phyloP scores from a whole-genome alignment of 106 monocot species.

The Phalaenopsis equestris region DNA sequence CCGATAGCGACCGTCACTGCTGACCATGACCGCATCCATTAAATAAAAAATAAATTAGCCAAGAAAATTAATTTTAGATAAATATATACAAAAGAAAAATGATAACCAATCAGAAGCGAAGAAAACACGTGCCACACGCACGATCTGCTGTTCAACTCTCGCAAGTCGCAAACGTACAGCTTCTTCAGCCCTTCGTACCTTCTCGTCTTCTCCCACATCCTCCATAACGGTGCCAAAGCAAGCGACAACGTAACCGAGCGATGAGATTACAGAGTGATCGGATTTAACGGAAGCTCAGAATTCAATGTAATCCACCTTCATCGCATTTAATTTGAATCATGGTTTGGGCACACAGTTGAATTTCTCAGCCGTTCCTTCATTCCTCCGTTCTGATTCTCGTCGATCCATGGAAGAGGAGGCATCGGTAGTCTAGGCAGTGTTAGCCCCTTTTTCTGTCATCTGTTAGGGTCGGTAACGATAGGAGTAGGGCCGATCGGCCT shows the following conservation, averaged over 20 bases:
- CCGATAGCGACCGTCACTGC: too few relatives aligned
- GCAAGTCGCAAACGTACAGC: too few relatives aligned
- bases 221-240: background rate
- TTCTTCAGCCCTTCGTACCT: background rate
- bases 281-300: background rate
- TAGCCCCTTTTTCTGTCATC: background rate
- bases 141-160: too few relatives aligned
- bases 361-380: background rate
- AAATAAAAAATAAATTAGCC: too few relatives aligned
- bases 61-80: too few relatives aligned
- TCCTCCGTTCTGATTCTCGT: background rate
- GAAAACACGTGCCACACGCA: too few relatives aligned
- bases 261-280: background rate
- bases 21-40: too few relatives aligned
- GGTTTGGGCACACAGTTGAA: background rate
- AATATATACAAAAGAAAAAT: too few relatives aligned
- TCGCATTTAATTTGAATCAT: background rate
- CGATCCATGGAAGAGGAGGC: background rate
- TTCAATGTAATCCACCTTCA: slow-evolving; percentile 3
- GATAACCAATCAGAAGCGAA: too few relatives aligned
- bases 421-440: background rate
- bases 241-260: background rate
- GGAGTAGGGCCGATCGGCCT: background rate
- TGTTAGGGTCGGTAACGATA: background rate
- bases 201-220: background rate